These are phyloP conservation scores for cucumber (Cucumis sativus) DNA, from an alignment of 306 rosid genomes.

Conservation along the genomic window Cucumber_9930_V3 NC_026657.2:2749001-2749500, in stretches of 20 bases:
- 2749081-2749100: not conserved
- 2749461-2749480: not conserved
- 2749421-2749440: conserved; percentile 64
- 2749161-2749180: not conserved
- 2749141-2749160: not conserved
- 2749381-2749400: conserved; percentile 34
- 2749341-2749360: conserved; percentile 51
- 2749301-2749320: conserved; percentile 94
- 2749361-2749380: conserved; percentile 46
- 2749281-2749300: conserved; percentile 62
- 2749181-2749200: not conserved
- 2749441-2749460: conserved; percentile 11
- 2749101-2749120: not conserved
- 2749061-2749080: too few relatives aligned
- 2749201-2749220: not conserved
- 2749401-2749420: conserved; percentile 39
- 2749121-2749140: not conserved
- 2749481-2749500: not conserved
- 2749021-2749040: not conserved
- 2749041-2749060: not conserved
- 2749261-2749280: conserved; percentile 55
- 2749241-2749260: not conserved
- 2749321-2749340: conserved; percentile 57
- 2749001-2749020: not conserved
- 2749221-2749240: not conserved